Evolutionary conservation across 2,329 filamentous ascomycete species (phyloP), one percentile per base, ranked within the genome.

Genomic region (Helotiales sp.): DNA sequence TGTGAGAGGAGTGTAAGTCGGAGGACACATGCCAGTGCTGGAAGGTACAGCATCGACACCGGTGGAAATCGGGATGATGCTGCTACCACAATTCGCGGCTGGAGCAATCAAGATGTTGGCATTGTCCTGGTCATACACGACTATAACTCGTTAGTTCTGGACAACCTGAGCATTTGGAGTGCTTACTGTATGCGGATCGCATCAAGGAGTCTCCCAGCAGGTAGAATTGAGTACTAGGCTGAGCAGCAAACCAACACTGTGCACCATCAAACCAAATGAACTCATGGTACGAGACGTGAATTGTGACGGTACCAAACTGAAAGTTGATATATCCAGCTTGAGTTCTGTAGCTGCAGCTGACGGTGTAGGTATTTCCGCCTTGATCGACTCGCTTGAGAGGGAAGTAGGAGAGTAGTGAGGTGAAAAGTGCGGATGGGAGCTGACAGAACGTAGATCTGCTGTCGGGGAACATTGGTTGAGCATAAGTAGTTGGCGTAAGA

Each of bases 81-180:
- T 63, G n/a, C 54, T 48, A 6, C 56, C 59, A 31, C 59, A 61
- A 15, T 59, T 60, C 1, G 61, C 61, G 4, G 59, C 59, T 27
- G 59, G 57, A 6, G 59, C 61, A n/a, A 63, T 22, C 12, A 55
- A 50, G 25, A 63, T 24, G 36, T 63, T 63, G 12, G 22, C 12
- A 30, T 63, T 63, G 46, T 63, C 61, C 42, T 61, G 59, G 31
- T 63, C 61, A 49, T 56, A 63, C 2, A 63, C 61, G 19, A 61
- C 58, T 61, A 33, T 5, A 24, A 17, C 5, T 1, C 3, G 33
- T 55, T 48, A 55, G 58, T 12, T 25, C 4, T 9, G 3, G 38
- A 3, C n/a, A 33, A 4, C 13, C 10, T 24, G 33, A 24, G 24
- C 8, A 6, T 22, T 17, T 27, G 24, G n/a, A 30, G 9, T 7